phyloP scores from a whole-genome alignment of 2,329 filamentous ascomycete species.

The Calonectria hawksworthii region DNA sequence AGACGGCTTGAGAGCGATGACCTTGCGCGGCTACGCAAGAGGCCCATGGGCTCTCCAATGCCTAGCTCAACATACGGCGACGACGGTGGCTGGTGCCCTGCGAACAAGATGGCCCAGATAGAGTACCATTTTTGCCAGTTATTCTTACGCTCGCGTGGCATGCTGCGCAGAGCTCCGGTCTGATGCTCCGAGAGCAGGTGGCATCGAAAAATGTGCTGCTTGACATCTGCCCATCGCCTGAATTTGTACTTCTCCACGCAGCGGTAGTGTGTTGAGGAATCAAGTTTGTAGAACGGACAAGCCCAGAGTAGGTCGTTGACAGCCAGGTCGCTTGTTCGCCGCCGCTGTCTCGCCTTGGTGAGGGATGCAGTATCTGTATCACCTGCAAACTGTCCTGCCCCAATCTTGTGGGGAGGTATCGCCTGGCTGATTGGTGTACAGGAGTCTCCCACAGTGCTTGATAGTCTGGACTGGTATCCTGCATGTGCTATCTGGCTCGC shows the following conservation, averaged over 20 bases:
- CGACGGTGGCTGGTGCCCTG: not conserved
- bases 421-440: too few species aligned
- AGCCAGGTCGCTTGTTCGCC: too few species aligned
- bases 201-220: not conserved
- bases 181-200: not conserved
- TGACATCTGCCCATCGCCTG: not conserved
- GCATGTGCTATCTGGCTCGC: too few species aligned
- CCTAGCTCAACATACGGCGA: not conserved
- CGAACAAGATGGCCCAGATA: not conserved
- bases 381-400: too few species aligned
- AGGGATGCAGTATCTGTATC: too few species aligned
- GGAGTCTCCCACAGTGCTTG: too few species aligned
- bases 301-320: too few species aligned
- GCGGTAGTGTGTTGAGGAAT: not conserved
- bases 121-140: not conserved
- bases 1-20: not conserved
- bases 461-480: too few species aligned
- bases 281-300: not conserved
- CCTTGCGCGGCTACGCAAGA: not conserved
- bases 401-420: too few species aligned
- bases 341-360: too few species aligned
- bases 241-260: not conserved
- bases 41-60: not conserved
- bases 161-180: not conserved
- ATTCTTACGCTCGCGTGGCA: not conserved